phyloP scores from a whole-genome alignment of 495 filamentous ascomycete genomes.

The Podospora sp. region DNA sequence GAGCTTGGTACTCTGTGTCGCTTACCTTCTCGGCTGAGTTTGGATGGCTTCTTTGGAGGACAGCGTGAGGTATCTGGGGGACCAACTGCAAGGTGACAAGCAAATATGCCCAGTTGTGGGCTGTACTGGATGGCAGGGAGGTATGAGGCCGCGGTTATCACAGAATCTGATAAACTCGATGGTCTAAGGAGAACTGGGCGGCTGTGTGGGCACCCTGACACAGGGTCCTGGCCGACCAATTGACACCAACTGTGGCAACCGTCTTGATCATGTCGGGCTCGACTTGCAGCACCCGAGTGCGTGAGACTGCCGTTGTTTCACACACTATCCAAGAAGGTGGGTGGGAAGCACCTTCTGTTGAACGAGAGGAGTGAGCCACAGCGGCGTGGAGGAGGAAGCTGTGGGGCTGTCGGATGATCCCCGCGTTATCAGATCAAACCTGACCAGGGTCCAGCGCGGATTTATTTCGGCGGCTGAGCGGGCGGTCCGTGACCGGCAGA shows the following conservation, averaged over 20 bases:
- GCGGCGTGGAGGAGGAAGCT: background rate
- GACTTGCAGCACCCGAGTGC: background rate
- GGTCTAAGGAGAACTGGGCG: slow-evolving; percentile 22
- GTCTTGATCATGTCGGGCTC: background rate
- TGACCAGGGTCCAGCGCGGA: too few relatives aligned
- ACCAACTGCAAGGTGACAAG: background rate
- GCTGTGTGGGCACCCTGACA: slow-evolving; percentile 7
- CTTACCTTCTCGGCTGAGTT: background rate
- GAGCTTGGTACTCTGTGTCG: background rate
- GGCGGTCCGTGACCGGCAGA: background rate
- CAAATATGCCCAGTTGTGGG: background rate
- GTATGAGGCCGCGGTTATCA: slow-evolving; percentile 20
- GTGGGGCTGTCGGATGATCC: background rate
- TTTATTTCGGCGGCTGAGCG: background rate
- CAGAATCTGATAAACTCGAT: slow-evolving; percentile 25
- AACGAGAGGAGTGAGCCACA: background rate
- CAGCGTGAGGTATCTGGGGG: background rate
- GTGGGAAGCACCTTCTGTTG: background rate
- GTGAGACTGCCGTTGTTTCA: background rate
- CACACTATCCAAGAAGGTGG: background rate
- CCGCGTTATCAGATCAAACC: slow-evolving; percentile 10
- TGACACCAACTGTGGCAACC: background rate
- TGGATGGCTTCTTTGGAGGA: background rate
- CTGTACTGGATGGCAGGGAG: background rate
- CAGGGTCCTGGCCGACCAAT: background rate